Base-by-base conservation (phyloP, 768 basidiomycete species). In the Leucosporidium yakuticum region DNA sequence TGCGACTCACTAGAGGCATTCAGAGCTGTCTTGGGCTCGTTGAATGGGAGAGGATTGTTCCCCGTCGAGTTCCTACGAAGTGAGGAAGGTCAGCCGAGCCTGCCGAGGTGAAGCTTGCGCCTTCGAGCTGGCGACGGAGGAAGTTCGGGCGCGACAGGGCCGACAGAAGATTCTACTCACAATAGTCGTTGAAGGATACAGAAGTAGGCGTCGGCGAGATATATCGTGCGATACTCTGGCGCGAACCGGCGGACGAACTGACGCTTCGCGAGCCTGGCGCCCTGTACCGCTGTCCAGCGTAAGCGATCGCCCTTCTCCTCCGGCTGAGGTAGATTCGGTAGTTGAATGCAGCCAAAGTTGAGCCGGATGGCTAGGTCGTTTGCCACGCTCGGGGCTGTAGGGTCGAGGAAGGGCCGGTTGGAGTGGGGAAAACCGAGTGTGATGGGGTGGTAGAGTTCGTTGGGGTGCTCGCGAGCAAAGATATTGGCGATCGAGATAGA, bases 371-470 rank as follows among this genome's bases (percentile, higher is more conserved):
- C 64, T 29, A 65, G 51, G 58, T 71, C 70, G 21, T 7, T 54
- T 20, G 25, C 19, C 29, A 11, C n/a, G 49, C 23, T 29, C 2
- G 47, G 31, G 14, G n/a, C 25, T 1, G 8, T 4, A 21, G 25
- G 51, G 12, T 60, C 50, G 47, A 65, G 67, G 54, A 65, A 63
- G 2, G 49, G 67, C 0, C 70, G 70, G 20, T 62, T 23, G 4
- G 70, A 71, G 58, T 68, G 65, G 44, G 70, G 70, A 49, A 71
- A 68, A 11, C 70, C 70, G 44, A 71, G 9, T 7, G 68, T 34
- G 67, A 71, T 31, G 19, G 70, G 70, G 5, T 60, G 64, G 58
- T 71, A 71, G 6, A 62, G 57, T 4, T 48, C 25, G 15, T 5
- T 2, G 1, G 64, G 53, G 20, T 68, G 58, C 1, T 11, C n/a